Conservation (phyloP, 2,329 filamentous ascomycete species). For the Fusarium sp. region DNA sequence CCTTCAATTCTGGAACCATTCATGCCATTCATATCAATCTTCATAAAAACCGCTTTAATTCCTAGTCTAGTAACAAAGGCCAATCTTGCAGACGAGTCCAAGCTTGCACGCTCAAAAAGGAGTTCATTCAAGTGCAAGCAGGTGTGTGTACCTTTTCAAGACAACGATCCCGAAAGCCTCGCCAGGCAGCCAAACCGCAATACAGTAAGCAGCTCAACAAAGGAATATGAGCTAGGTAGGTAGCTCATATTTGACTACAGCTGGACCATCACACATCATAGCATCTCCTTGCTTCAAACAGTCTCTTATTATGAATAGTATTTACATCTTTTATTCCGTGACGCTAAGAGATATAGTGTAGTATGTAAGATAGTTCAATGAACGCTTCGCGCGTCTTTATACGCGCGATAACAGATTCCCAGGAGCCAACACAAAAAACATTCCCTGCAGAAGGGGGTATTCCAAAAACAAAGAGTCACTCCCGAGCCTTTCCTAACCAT, state of each 20-base stretch:
- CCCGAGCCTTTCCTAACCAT: conserved; percentile 26
- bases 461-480: conserved; percentile 10
- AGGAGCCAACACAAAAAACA: conserved; percentile 19
- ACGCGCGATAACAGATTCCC: conserved; percentile 17
- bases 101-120: neutral
- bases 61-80: neutral
- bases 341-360: conserved; percentile 9
- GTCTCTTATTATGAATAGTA: neutral
- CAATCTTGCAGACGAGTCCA: neutral
- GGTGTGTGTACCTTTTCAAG: neutral
- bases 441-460: conserved; percentile 39
- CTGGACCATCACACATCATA: neutral
- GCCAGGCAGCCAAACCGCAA: neutral
- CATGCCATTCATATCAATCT: neutral
- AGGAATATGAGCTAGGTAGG: no score
- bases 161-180: neutral
- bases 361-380: conserved; percentile 22
- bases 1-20: neutral
- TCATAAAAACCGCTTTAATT: neutral
- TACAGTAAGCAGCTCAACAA: neutral
- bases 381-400: conserved; percentile 30
- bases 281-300: neutral
- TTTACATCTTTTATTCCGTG: neutral
- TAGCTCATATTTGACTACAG: neutral
- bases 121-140: neutral